These are phyloP conservation scores for Cytospora mali DNA, from an alignment of 2,329 filamentous ascomycete genomes.

Conservation along the genomic window DNA sequence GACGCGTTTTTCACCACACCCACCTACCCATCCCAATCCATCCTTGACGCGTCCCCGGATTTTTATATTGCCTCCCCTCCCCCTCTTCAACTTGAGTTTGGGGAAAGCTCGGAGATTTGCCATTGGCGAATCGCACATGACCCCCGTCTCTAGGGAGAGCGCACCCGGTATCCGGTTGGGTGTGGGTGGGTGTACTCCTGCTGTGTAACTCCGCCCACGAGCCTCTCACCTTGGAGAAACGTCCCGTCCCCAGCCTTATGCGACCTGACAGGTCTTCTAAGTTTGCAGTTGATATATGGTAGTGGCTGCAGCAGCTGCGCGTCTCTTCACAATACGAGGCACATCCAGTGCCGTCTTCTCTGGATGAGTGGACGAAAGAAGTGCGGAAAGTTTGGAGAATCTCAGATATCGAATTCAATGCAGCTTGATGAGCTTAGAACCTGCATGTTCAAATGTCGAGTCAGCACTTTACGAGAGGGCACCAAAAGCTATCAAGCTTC, in stretches of 20 bases:
- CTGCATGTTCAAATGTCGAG: not conserved
- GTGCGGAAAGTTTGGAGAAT: not conserved
- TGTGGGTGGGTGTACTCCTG: slow-evolving; percentile 10
- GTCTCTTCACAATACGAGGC: slow-evolving; percentile 25
- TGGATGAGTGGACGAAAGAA: slow-evolving; percentile 1
- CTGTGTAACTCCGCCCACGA: slow-evolving; percentile 14
- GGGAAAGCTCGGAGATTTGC: not conserved
- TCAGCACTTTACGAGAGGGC: not conserved
- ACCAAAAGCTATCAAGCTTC: not conserved
- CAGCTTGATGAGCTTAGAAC: slow-evolving; percentile 5
- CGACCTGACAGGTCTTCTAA: slow-evolving; percentile 25
- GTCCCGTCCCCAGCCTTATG: slow-evolving; percentile 17
- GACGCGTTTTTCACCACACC: too few species aligned
- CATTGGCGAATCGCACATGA: slow-evolving; percentile 10
- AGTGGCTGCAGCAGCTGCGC: slow-evolving; percentile 6
- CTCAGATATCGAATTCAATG: slow-evolving; percentile 1
- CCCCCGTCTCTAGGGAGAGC: not conserved
- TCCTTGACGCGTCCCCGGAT: slow-evolving; percentile 7
- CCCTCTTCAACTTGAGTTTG: not conserved
- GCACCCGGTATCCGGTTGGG: not conserved
- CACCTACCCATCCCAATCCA: too few species aligned
- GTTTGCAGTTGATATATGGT: slow-evolving; percentile 1
- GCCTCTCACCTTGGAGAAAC: slow-evolving; percentile 6
- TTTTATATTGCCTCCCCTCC: not conserved
- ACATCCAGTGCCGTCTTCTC: slow-evolving; percentile 7